Percentiles rank a stretch among this genome's conserved stretches.
Evolutionary conservation across 768 basidiomycete species (phyloP).

Genomic region (Russula ochroleuca): DNA sequence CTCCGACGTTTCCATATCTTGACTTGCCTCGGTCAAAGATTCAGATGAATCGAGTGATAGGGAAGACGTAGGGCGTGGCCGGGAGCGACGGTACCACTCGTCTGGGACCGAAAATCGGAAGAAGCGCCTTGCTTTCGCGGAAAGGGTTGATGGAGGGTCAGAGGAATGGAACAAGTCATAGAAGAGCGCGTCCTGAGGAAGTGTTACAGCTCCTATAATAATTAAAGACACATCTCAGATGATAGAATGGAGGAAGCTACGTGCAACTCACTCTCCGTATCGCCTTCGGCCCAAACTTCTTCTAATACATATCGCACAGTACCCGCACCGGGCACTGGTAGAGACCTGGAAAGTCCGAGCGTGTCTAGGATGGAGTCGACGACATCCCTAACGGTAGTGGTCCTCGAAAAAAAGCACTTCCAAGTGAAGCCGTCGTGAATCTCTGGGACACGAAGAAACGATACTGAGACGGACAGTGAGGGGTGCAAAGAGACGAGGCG

Average conservation of each 20-base stretch:
- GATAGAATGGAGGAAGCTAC: neutral
- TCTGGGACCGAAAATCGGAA: slow-evolving; percentile 71
- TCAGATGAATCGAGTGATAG: slow-evolving; percentile 49
- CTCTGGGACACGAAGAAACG: slow-evolving; percentile 68
- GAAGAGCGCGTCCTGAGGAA: slow-evolving; percentile 43
- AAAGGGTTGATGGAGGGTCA: slow-evolving; percentile 41
- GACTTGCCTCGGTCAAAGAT: slow-evolving; percentile 46
- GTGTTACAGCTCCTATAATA: slow-evolving; percentile 41
- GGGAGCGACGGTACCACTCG: slow-evolving; percentile 74
- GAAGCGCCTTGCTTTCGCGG: slow-evolving; percentile 40
- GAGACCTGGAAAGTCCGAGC: slow-evolving; percentile 61
- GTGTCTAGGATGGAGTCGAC: slow-evolving; percentile 52
- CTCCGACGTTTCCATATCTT: slow-evolving; percentile 47
- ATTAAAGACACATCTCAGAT: neutral
- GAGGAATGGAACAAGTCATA: slow-evolving; percentile 44
- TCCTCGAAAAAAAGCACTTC: slow-evolving; percentile 59
- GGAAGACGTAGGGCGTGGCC: slow-evolving; percentile 47
- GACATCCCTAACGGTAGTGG: slow-evolving; percentile 52
- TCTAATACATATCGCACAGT: slow-evolving; percentile 70
- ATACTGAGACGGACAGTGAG: slow-evolving; percentile 47
- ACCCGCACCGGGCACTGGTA: slow-evolving; percentile 66
- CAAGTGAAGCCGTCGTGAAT: slow-evolving; percentile 69
- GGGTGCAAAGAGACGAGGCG: slow-evolving; percentile 71
- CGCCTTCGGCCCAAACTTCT: slow-evolving; percentile 55
- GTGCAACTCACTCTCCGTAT: slow-evolving; percentile 48